phyloP scores from a whole-genome alignment of 768 basidiomycete genomes.

The Podaxis sp. region DNA sequence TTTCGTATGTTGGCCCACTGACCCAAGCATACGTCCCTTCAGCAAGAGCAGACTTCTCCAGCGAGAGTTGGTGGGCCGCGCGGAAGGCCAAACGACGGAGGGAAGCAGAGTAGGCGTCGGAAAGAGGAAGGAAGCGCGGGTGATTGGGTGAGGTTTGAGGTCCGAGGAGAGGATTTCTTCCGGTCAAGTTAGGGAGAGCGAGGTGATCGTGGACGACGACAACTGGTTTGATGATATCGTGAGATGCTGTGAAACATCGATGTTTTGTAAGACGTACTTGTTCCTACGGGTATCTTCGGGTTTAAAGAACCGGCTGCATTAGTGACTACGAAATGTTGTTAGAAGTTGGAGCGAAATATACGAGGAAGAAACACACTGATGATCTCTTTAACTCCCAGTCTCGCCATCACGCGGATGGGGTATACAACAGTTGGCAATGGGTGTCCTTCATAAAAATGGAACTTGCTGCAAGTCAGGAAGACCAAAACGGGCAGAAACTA shows the following conservation, averaged over 20 bases:
- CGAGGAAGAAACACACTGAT: slow-evolving; percentile 55
- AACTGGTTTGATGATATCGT: slow-evolving; percentile 42
- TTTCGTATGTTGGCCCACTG: slow-evolving; percentile 87
- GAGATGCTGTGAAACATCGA: slow-evolving; percentile 7
- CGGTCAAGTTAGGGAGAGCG: slow-evolving; percentile 74
- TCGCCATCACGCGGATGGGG: slow-evolving; percentile 77
- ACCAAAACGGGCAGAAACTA: not conserved
- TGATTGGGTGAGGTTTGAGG: slow-evolving; percentile 55
- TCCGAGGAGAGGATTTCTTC: slow-evolving; percentile 78
- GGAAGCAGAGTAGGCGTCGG: slow-evolving; percentile 73
- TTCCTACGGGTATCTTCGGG: slow-evolving; percentile 70
- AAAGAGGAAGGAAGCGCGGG: slow-evolving; percentile 80
- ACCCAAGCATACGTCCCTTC: slow-evolving; percentile 93
- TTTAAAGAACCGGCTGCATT: slow-evolving; percentile 88
- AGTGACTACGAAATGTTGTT: slow-evolving; percentile 53
- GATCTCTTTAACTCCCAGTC: slow-evolving; percentile 69
- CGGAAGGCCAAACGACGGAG: slow-evolving; percentile 74
- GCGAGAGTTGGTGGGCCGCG: slow-evolving; percentile 60
- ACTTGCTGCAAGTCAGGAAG: slow-evolving; percentile 37
- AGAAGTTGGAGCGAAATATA: not conserved
- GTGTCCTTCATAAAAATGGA: slow-evolving; percentile 87
- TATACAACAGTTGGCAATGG: slow-evolving; percentile 65
- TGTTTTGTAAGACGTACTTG: slow-evolving; percentile 49
- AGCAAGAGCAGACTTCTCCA: slow-evolving; percentile 54
- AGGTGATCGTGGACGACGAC: slow-evolving; percentile 85